These are phyloP conservation scores for Porogramme epimiltina DNA, from an alignment of 1,284 basidiomycete species.

Conservation along the genomic window DNA sequence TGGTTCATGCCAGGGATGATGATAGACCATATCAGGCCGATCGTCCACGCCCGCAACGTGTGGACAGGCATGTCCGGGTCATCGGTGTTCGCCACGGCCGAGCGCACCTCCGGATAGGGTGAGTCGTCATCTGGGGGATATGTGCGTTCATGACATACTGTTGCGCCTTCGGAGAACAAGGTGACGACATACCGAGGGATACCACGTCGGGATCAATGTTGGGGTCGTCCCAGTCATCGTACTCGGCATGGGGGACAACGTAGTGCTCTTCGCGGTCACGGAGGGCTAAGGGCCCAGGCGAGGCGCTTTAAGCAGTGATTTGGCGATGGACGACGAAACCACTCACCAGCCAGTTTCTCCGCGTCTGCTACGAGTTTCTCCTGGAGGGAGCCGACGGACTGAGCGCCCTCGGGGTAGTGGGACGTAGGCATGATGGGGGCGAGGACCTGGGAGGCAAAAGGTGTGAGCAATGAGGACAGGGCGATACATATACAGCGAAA, in stretches of 20 bases:
- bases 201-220: slow-evolving; percentile 54
- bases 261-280: slow-evolving; percentile 5
- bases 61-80: slow-evolving; percentile 62
- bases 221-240: slow-evolving; percentile 55
- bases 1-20: slow-evolving; percentile 66
- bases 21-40: slow-evolving; percentile 59
- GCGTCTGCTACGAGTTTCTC: slow-evolving; percentile 30
- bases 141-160: neutral
- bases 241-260: slow-evolving; percentile 36
- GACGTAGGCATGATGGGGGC: slow-evolving; percentile 32
- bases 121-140: slow-evolving; percentile 49
- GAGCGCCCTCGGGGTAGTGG: slow-evolving; percentile 14
- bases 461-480: neutral
- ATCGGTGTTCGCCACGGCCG: slow-evolving; percentile 77
- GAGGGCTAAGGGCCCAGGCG: neutral
- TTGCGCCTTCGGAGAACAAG: neutral
- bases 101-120: slow-evolving; percentile 77
- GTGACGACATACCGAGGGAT: slow-evolving; percentile 24
- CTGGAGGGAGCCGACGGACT: slow-evolving; percentile 18
- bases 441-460: slow-evolving; percentile 11
- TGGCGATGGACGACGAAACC: neutral
- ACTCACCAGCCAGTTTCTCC: slow-evolving; percentile 20
- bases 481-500: too few species aligned
- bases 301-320: neutral
- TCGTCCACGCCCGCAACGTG: slow-evolving; percentile 67